phyloP scores from a whole-genome alignment of 352 stramenopile species.

The Globisporangium takayamanum region DNA sequence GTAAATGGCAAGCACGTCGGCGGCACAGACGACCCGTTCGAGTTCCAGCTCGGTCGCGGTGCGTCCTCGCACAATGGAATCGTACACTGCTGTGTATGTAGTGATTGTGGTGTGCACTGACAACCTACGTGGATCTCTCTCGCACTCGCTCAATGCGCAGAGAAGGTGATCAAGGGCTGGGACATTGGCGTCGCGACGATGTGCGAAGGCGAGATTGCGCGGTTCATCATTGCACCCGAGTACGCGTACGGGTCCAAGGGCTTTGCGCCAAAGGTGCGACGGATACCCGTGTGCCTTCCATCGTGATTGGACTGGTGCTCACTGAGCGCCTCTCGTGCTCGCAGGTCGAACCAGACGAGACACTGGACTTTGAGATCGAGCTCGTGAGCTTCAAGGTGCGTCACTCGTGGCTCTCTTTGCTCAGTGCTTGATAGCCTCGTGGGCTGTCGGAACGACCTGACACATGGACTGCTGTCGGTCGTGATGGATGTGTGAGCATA shows the following conservation, averaged over 20 bases:
- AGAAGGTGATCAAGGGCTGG: slow-evolving; percentile 85
- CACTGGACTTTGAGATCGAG: slow-evolving; percentile 85
- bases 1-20: slow-evolving; percentile 77
- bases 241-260: slow-evolving; percentile 76
- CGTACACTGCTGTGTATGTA: not conserved
- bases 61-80: slow-evolving; percentile 7
- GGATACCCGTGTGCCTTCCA: not conserved
- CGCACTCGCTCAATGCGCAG: slow-evolving; percentile 14
- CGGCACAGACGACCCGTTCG: slow-evolving; percentile 78
- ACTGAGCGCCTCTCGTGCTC: not conserved
- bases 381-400: slow-evolving; percentile 65
- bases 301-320: not conserved
- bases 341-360: slow-evolving; percentile 77
- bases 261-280: slow-evolving; percentile 64
- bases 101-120: not conserved
- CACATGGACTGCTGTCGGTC: not conserved
- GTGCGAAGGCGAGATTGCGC: slow-evolving; percentile 64
- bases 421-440: not conserved
- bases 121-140: not conserved
- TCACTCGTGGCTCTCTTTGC: not conserved
- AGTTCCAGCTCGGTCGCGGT: slow-evolving; percentile 81
- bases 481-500: slow-evolving; percentile 11
- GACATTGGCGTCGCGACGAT: slow-evolving; percentile 82
- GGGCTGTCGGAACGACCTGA: not conserved
- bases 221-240: slow-evolving; percentile 79